These are phyloP conservation scores for Trichophyton benhamiae DNA, from an alignment of 2,329 filamentous ascomycete species.

Conservation along the genomic window DNA sequence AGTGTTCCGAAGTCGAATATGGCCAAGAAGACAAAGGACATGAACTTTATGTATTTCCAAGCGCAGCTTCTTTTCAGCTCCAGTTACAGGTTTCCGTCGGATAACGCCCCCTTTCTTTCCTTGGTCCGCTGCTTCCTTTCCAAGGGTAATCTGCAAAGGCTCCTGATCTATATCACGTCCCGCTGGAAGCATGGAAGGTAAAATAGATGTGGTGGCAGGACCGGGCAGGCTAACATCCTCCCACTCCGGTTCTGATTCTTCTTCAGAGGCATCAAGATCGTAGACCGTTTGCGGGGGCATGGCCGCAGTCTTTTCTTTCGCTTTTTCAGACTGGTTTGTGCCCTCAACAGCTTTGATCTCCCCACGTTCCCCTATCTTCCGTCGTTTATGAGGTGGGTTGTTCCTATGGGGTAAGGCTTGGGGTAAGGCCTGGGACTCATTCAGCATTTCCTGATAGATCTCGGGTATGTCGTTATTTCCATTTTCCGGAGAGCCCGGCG, in stretches of 20 bases:
- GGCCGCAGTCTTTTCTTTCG: slow-evolving; percentile 9
- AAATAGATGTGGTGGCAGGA: slow-evolving; percentile 18
- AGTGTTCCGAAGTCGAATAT: slow-evolving; percentile 63
- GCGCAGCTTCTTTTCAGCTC: slow-evolving; percentile 48
- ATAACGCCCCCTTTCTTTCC: slow-evolving; percentile 17
- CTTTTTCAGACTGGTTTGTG: background rate
- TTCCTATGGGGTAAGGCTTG: background rate
- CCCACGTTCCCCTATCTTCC: slow-evolving; percentile 15
- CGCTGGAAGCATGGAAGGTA: slow-evolving; percentile 11
- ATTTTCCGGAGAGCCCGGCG: background rate
- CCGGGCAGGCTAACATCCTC: slow-evolving; percentile 44
- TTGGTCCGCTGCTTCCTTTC: slow-evolving; percentile 18
- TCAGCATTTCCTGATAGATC: slow-evolving; percentile 11
- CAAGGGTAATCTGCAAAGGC: slow-evolving; percentile 28
- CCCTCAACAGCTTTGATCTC: background rate
- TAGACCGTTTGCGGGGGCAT: slow-evolving; percentile 26
- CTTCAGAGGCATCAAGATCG: slow-evolving; percentile 43
- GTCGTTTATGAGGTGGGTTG: slow-evolving; percentile 11
- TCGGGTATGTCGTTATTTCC: slow-evolving; percentile 7
- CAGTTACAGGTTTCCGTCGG: slow-evolving; percentile 42
- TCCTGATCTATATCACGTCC: slow-evolving; percentile 14
- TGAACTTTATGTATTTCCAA: slow-evolving; percentile 78
- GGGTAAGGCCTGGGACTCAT: slow-evolving; percentile 2
- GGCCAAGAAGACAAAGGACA: slow-evolving; percentile 66
- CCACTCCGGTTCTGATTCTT: slow-evolving; percentile 41